Evolutionary conservation across 768 basidiomycete species (phyloP), one percentile per base, ranked within the genome.

Genomic region (Suillus plorans): DNA sequence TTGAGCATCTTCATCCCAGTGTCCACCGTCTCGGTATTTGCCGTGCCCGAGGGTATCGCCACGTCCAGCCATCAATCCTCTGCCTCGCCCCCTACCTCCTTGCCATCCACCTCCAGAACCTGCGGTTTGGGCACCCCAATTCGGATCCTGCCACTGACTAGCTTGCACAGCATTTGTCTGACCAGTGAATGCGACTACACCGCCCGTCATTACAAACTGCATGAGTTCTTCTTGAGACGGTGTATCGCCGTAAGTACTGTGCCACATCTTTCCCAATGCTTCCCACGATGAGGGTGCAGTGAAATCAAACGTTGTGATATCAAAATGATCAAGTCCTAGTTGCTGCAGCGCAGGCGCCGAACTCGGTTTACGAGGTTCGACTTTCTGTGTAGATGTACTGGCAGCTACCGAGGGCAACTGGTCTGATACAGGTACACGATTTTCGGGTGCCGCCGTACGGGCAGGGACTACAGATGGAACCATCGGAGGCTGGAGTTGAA

Each of bases 191-290:
- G 70, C 47, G 52, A 63, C 68, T 70, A 74, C 70, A 60, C 61
- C 71, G 47, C 74, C 70, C 25, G 81, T 64, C 81, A 90, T 81
- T 67, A 91, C 81, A 72, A 89, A 90, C 75, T 87, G 83, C 87
- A 92, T 87, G 69, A 94, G 83, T 71, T 93, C 84, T 70, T 92
- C 88, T 70, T 89, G 87, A 63, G 89, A 83, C 36, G 92, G 92
- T 68, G 80, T 58, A 70, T 84, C 82, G 49, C 91, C 89, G 75
- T 90, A 77, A 61, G 90, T 88, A 63, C 81, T 80, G 72, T 82
- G 77, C 91, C 90, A 94, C 81, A 91, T 87, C 73, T 86, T 86
- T 74, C 89, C 90, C 65, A 95, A 84, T 63, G 85, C 83, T 80
- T 89, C 87, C 94, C 94, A 95, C 74, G 90, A 88, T 61, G 84